Evolutionary conservation across 1,284 basidiomycete species (phyloP), one percentile per base, ranked within the genome.

Genomic region (Hymenochaete sp.): DNA sequence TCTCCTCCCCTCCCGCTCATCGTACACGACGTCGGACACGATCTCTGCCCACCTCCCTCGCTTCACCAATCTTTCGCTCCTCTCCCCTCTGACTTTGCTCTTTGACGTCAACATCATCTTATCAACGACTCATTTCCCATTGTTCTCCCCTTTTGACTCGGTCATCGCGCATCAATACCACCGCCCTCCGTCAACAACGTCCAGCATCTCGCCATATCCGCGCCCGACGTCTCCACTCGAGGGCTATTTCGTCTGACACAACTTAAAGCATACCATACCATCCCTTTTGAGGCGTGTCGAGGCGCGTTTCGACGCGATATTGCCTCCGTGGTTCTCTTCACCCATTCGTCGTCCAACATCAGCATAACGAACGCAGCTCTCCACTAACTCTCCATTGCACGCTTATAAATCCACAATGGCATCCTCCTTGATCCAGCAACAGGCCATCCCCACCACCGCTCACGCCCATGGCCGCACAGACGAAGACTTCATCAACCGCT

Each of bases 401-500:
- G 24, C 33, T n/a, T n/a, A n/a, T n/a, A n/a, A 44, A 36, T 26
- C 28, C 49, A 45, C 53, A 50, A 29, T 52, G 48, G 52, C 52
- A 52, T 45, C 45, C 45, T 50, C 52, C 41, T 44, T 50, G 39
- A 35, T 41, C 43, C 40, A 50, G 60, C 62, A 64, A 59, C 62
- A 61, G 58, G 58, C 55, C 52, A 38, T 63, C 59, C 55, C 64
- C 61, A 62, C 62, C 61, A 59, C 60, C 64, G 62, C 55, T 57
- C 62, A 57, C 58, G 47, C 59, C 51, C 61, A 57, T 56, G 48
- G 41, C 49, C 49, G 50, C 56, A 62, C 70, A 49, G 84, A 83
- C 76, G 83, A 87, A 73, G 83, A 82, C 64, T 78, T 78, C 56
- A 85, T 88, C 60, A 87, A 87, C 67, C 78, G 78, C 59, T 86